Evolutionary conservation across 208 protist genomes (phyloP), one percentile per base, ranked within the genome.

Genomic region (Strigomonas oncopelti): DNA sequence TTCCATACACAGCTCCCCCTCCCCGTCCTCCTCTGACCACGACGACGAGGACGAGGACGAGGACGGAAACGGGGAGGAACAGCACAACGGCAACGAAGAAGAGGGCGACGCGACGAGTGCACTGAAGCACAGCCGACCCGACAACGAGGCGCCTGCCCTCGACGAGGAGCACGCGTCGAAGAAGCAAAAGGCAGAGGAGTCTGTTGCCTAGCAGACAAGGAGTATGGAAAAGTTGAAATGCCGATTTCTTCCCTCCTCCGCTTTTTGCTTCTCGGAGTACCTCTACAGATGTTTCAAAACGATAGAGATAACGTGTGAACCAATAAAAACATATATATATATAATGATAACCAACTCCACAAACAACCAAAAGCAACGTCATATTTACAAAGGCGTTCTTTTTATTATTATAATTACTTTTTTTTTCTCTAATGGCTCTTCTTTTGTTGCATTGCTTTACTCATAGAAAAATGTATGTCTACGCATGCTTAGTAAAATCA

Each of bases 361-460:
- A 25, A 55, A 55, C 1, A 28, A 29, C 34, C 3, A 38, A 38
- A 38, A 38, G 3, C 3, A 38, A 38, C 3, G 9, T 9, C 3
- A 38, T 73, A 16, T 31, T 31, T 57, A 60, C 27, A 31, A 36
- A 5, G 24, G 18, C n/a, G 55, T 31, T 20, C 27, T 58, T 38
- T 13, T 31, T 60, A 20, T 22, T 55, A 13, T 9, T 20, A 28
- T 55, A 3, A 27, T 55, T 22, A 3, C 51, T 29, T 67, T 27
- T 67, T 42, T 62, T 5, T 63, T 42, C 68, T 20, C 32, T 57
- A 52, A 58, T 34, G 31, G 5, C 36, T 45, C 13, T 61, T 61
- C 36, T 32, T 27, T 25, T 8, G 16, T 45, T 27, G n/a, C 11
- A 65, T 31, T 59, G 31, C 46, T 31, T 60, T 24, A 9, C 29